Conservation (phyloP, 495 filamentous ascomycete genomes). For the Oleoguttula mirabilis region DNA sequence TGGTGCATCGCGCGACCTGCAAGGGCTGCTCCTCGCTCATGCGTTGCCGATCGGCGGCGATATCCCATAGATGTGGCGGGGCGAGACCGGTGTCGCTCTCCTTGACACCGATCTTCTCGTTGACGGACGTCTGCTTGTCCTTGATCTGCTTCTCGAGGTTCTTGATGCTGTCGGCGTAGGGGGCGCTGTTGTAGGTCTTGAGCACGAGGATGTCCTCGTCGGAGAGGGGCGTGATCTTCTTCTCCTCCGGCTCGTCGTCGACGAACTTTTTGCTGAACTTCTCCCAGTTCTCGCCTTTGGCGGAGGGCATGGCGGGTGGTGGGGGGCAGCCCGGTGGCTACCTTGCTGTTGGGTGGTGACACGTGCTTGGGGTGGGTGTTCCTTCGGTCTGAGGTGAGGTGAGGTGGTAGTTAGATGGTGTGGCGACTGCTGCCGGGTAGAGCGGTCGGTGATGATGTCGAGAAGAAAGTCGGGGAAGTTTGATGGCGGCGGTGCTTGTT, state of each 20-base stretch:
- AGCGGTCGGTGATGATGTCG: no score
- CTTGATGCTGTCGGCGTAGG: conserved; percentile 83
- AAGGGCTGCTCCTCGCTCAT: conserved; percentile 97
- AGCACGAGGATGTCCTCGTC: conserved; percentile 99
- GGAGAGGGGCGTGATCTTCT: conserved; percentile 94
- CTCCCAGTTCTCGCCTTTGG: conserved; percentile 90
- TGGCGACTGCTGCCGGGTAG: no score
- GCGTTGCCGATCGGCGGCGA: conserved; percentile 91
- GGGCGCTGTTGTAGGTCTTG: conserved; percentile 96
- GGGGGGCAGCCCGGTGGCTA: no score
- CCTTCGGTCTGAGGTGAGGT: no score
- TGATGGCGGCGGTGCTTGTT: no score
- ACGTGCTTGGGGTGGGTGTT: no score
- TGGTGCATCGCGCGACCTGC: conserved; percentile 95
- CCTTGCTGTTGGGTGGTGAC: no score
- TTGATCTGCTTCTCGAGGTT: conserved; percentile 98
- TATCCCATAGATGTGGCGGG: conserved; percentile 97
- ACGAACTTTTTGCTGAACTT: conserved; percentile 95
- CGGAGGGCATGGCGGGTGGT: conserved; percentile 74
- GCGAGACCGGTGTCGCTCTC: conserved; percentile 98
- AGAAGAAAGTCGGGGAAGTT: no score
- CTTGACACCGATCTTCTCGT: conserved; percentile 87
- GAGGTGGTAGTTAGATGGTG: no score
- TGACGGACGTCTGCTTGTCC: conserved; percentile 87
- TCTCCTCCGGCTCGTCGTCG: conserved; percentile 94